Evolutionary conservation across 345 rosid species (phyloP).

Genomic region (Aquilaria malaccensis): DNA sequence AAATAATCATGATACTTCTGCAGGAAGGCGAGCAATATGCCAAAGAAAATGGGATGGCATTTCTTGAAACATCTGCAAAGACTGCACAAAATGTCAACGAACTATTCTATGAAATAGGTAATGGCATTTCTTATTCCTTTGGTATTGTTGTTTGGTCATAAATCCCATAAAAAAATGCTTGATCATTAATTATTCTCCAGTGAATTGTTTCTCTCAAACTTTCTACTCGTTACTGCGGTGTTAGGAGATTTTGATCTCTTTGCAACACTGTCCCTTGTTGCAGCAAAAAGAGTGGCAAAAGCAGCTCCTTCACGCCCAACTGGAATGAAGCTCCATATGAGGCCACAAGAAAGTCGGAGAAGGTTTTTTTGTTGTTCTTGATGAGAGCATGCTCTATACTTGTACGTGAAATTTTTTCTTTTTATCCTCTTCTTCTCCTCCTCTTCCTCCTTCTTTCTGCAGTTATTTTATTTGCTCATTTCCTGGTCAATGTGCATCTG

Average conservation of each 20-base stretch:
- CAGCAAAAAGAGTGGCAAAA: constrained; percentile 62
- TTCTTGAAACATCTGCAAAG: constrained; percentile 70
- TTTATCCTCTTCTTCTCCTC: background rate
- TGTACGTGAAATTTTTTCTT: constrained; percentile 8
- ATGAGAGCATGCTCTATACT: constrained; percentile 3
- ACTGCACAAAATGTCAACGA: constrained; percentile 67
- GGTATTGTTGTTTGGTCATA: background rate
- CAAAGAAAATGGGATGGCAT: constrained; percentile 51
- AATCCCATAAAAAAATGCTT: no score
- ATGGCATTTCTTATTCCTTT: background rate
- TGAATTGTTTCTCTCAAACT: background rate
- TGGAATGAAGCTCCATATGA: constrained; percentile 58
- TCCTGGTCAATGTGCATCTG: no score
- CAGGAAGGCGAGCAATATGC: constrained; percentile 71
- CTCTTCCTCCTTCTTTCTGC: no score
- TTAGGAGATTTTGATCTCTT: background rate
- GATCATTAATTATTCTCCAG: no score
- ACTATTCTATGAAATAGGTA: constrained; percentile 75
- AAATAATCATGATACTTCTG: background rate
- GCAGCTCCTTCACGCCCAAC: constrained; percentile 48
- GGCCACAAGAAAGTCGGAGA: constrained; percentile 36
- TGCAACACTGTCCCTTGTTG: constrained; percentile 8
- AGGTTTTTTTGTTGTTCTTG: constrained; percentile 55
- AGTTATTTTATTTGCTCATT: background rate
- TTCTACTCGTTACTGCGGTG: background rate